Evolutionary conservation across 352 stramenopile genomes (phyloP).

Genomic region (Phytophthora capsici): DNA sequence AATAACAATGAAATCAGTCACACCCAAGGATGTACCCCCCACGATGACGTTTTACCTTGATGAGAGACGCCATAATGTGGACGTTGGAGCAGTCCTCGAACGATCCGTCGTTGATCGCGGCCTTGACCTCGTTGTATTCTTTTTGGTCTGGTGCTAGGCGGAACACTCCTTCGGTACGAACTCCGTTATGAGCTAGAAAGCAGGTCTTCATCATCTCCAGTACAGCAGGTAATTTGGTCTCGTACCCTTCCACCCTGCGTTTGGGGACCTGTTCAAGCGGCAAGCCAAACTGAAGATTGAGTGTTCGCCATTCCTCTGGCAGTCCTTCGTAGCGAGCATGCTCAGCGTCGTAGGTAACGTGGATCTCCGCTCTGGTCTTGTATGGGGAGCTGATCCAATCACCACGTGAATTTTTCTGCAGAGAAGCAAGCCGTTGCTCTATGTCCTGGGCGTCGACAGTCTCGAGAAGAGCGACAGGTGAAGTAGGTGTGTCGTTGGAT

Average conservation of each 20-base stretch:
- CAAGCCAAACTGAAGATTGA: conserved; percentile 83
- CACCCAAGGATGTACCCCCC: neutral
- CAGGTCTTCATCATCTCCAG: conserved; percentile 79
- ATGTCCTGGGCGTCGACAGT: neutral
- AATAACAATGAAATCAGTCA: conserved; percentile 1
- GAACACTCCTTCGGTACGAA: conserved; percentile 74
- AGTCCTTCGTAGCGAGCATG: conserved; percentile 78
- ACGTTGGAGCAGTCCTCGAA: conserved; percentile 71
- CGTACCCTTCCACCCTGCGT: conserved; percentile 62
- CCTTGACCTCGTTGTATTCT: conserved; percentile 61
- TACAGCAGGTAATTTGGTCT: conserved; percentile 71
- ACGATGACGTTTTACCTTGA: conserved; percentile 61
- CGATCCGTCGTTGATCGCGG: conserved; percentile 70
- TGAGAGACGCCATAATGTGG: conserved; percentile 83
- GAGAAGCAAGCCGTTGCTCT: neutral
- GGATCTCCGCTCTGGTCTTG: conserved; percentile 67
- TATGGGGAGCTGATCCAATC: conserved; percentile 71
- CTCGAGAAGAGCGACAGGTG: conserved; percentile 28
- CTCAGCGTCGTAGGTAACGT: conserved; percentile 80
- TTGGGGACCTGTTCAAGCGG: conserved; percentile 68
- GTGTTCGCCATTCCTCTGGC: conserved; percentile 58
- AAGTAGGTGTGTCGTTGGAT: neutral
- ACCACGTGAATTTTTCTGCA: conserved; percentile 5
- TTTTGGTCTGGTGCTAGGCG: conserved; percentile 74
- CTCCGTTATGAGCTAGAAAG: conserved; percentile 56